Percentiles rank a stretch among this genome's conserved stretches.
phyloP scores from a whole-genome alignment of 2,329 filamentous ascomycete species.

The Ophiostoma tasmaniense region DNA sequence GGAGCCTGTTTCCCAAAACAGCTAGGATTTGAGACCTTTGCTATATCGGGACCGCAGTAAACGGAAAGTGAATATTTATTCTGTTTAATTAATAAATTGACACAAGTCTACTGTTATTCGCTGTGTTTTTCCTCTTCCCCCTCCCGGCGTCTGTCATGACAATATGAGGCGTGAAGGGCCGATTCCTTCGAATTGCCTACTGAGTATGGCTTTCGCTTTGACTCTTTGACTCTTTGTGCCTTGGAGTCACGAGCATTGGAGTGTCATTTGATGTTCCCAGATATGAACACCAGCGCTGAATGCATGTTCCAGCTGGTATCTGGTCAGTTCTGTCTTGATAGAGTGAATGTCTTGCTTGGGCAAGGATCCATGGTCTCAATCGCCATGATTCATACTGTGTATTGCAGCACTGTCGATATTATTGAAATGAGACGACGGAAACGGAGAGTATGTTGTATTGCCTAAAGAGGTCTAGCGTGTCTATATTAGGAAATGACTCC shows the following conservation, averaged over 20 bases:
- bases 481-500: background rate
- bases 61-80: background rate
- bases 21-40: background rate
- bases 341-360: background rate
- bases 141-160: background rate
- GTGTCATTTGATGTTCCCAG: background rate
- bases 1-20: slow-evolving; percentile 10
- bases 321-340: background rate
- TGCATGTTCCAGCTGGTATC: background rate
- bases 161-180: slow-evolving; percentile 1
- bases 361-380: slow-evolving; percentile 1
- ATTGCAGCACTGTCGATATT: background rate
- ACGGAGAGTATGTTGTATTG: background rate
- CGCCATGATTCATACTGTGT: slow-evolving; percentile 7
- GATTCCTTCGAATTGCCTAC: background rate
- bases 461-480: background rate
- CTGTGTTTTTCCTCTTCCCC: background rate
- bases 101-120: background rate
- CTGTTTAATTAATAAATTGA: background rate
- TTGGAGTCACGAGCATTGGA: background rate
- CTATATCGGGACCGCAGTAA: background rate
- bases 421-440: background rate
- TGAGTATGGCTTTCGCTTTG: too few species aligned
- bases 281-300: background rate
- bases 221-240: background rate